These are phyloP conservation scores for Vaccinium myrtillus DNA, from an alignment of 148 eudicot species.

Conservation along the genomic window DNA sequence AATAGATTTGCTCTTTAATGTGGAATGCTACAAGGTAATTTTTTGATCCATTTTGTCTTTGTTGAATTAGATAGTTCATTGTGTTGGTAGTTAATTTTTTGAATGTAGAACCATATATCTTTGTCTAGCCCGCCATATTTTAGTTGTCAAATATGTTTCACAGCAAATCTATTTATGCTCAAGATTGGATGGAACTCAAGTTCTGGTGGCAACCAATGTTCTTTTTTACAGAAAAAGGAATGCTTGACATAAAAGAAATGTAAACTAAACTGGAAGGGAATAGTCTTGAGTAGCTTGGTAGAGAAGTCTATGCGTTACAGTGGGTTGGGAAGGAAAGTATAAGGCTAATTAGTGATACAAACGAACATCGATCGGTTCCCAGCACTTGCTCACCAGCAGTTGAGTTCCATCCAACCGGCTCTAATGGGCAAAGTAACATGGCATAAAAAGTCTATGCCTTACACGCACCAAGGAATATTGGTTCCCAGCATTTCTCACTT, in stretches of 20 bases:
- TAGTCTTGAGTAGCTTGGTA: too few species aligned
- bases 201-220: neutral
- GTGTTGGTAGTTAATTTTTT: neutral
- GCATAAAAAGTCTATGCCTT: too few species aligned
- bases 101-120: neutral
- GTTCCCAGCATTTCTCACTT: too few species aligned
- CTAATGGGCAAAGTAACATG: too few species aligned
- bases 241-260: neutral
- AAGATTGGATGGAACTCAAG: neutral
- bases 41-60: constrained; percentile 63
- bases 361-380: too few species aligned
- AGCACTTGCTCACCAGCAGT: too few species aligned
- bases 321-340: too few species aligned
- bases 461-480: too few species aligned
- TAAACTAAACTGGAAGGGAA: neutral
- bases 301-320: too few species aligned
- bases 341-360: too few species aligned
- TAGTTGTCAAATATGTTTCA: neutral
- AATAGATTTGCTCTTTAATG: neutral
- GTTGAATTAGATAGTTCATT: constrained; percentile 15
- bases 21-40: constrained; percentile 54
- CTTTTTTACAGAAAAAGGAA: neutral
- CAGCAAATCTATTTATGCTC: neutral
- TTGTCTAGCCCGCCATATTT: neutral
- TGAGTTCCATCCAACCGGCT: too few species aligned